Evolutionary conservation across 2,329 filamentous ascomycete genomes (phyloP).

Genomic region (Arachnomyces sp.): DNA sequence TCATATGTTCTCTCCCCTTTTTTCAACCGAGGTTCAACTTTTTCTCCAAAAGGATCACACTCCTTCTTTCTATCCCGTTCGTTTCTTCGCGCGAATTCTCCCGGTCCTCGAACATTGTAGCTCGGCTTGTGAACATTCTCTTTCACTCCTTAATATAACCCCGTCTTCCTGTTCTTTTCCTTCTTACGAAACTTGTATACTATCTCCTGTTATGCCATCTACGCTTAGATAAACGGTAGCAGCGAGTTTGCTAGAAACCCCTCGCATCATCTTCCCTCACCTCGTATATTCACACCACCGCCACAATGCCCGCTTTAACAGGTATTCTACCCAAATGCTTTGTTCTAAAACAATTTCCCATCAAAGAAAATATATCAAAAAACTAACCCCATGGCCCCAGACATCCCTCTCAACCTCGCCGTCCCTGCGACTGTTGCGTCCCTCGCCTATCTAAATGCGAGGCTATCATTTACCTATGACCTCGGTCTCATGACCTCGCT

Average conservation of each 20-base stretch:
- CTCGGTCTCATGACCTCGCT: slow-evolving; percentile 49
- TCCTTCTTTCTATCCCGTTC: no score
- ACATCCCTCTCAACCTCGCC: slow-evolving; percentile 35
- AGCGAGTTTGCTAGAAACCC: neutral
- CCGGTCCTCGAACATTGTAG: no score
- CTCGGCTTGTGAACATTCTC: no score
- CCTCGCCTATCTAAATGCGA: slow-evolving; percentile 72
- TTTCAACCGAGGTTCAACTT: no score
- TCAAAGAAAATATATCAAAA: slow-evolving; percentile 9
- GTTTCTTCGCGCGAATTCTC: no score
- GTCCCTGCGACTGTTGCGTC: slow-evolving; percentile 56
- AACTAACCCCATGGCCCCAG: slow-evolving; percentile 12
- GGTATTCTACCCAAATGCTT: slow-evolving; percentile 9
- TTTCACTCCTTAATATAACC: no score
- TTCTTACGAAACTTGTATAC: neutral
- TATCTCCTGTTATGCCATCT: neutral
- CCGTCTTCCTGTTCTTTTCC: no score
- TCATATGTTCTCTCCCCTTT: no score
- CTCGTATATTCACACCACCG: slow-evolving; percentile 2
- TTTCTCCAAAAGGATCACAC: no score
- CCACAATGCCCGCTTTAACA: slow-evolving; percentile 10
- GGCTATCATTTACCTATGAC: slow-evolving; percentile 60
- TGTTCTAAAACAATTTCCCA: neutral
- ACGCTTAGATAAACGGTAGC: neutral
- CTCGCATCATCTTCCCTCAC: neutral